Percentiles rank a stretch among this genome's conserved stretches.
These are phyloP conservation scores for Penicillium goetzii DNA, from an alignment of 495 filamentous ascomycete genomes.

Conservation along the genomic window DNA sequence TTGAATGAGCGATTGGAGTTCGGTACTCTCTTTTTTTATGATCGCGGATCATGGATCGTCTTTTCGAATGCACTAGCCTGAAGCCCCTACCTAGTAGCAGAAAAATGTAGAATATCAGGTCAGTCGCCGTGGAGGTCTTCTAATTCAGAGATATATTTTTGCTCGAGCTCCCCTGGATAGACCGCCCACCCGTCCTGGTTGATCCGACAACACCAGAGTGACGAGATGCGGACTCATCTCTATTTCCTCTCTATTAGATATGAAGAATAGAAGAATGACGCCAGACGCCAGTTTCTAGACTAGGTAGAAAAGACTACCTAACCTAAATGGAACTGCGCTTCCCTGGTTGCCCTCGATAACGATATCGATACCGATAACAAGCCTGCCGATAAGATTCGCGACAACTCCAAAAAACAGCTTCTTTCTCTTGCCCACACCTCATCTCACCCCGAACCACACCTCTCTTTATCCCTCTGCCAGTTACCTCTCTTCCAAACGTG, in stretches of 20 bases:
- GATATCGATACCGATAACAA: conserved; percentile 14
- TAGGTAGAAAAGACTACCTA: not conserved
- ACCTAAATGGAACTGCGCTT: not conserved
- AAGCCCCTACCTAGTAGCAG: not conserved
- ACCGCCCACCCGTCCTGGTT: no score
- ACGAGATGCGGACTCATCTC: not conserved
- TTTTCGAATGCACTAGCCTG: no score
- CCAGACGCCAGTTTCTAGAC: not conserved
- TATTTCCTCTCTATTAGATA: not conserved
- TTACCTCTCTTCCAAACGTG: not conserved
- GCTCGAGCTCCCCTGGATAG: no score
- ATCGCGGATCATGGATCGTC: not conserved
- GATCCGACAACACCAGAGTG: no score
- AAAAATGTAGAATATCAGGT: no score
- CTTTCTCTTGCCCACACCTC: conserved; percentile 14
- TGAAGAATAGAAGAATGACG: not conserved
- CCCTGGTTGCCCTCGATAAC: not conserved
- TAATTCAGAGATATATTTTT: no score
- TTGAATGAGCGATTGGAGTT: conserved; percentile 20
- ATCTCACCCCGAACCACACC: not conserved
- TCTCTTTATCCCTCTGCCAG: not conserved
- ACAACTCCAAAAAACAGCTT: conserved; percentile 22
- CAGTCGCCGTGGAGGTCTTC: no score
- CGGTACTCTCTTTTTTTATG: not conserved
- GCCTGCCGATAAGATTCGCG: conserved; percentile 8